Base-by-base conservation (phyloP, 805 yeast genomes). In the Starmera caribaea region DNA sequence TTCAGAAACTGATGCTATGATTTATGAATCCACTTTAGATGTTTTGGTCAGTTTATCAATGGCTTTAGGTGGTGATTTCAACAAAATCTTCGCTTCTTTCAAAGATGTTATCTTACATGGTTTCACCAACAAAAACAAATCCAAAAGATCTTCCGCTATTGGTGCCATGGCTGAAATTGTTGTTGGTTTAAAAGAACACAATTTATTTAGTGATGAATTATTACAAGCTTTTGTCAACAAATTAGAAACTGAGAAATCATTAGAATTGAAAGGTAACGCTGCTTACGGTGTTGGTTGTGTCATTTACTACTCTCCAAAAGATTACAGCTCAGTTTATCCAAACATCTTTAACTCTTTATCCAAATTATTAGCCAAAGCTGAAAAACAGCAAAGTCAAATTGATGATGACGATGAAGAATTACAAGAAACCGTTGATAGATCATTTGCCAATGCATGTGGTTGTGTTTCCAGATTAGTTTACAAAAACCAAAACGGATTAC, bases 211-310 rank as follows among this genome's bases (percentile, higher is more conserved):
- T 31, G 74, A 76, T 46, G 86, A 82, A 47, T 66, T 92, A 55
- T 65, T 87, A 53, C 76, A 79, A 57, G 67, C 81, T 32, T 81
- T 92, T 57, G 67, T 74, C 38, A 71, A 76, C 43, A 79, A 81
- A 48, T 69, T 90, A 45, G 72, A 81, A 41, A 77, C 78, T 55
- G 88, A 83, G 58, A 76, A 76, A 54, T 81, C 92, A 13, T 68
- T 84, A 46, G 95, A 87, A 57, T 97, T 87, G 43, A 82, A 90
- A 64, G 89, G 96, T 52, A 85, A 88, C 51, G 90, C 97, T 38
- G 96, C 97, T 14, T 92, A 87, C 59, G 98, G 97, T 69, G 78
- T 85, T 49, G 98, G 98, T 52, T 62, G 88, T 44, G 63, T 88
- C 44, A 60, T 73, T 36, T 66, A 69, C 51, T 52, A 72, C 41